phyloP scores from a whole-genome alignment of 2,329 filamentous ascomycete species.

The Aspergillus jensenii region DNA sequence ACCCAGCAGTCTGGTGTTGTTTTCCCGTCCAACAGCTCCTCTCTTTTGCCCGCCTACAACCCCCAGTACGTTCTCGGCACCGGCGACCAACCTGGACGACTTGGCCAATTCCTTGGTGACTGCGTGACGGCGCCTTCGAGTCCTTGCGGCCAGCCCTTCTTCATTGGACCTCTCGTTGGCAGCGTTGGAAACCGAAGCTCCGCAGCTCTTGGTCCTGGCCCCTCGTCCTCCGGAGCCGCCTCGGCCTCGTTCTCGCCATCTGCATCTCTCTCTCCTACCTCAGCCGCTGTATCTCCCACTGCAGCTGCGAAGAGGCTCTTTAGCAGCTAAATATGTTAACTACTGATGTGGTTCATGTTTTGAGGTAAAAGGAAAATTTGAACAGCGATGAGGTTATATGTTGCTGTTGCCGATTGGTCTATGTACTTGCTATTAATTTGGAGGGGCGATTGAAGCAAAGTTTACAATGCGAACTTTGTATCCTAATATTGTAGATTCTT shows the following conservation, averaged over 20 bases:
- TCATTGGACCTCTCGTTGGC: conserved; percentile 24
- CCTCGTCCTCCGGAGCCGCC: not conserved
- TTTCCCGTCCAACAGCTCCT: conserved; percentile 22
- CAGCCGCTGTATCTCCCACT: conserved; percentile 3
- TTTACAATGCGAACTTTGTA: not conserved
- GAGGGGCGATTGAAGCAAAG: not conserved
- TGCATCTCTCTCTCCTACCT: not conserved
- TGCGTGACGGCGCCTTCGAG: conserved; percentile 23
- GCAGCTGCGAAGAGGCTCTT: conserved; percentile 2
- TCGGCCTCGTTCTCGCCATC: not conserved
- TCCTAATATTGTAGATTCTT: not conserved
- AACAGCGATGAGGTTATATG: not conserved
- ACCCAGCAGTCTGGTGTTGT: conserved; percentile 13
- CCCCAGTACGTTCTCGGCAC: conserved; percentile 23
- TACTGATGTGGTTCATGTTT: not conserved
- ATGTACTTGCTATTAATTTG: not conserved
- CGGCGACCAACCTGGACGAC: conserved; percentile 21
- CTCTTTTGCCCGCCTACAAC: conserved; percentile 24
- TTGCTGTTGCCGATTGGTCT: not conserved
- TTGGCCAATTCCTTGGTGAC: conserved; percentile 23
- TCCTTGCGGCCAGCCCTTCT: conserved; percentile 23
- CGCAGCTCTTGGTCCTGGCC: conserved; percentile 1
- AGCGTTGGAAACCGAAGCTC: conserved; percentile 14
- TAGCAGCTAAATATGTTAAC: not conserved
- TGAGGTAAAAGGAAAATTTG: not conserved